These are phyloP conservation scores for Glomus cerebriforme DNA, from an alignment of 192 early-diverging fungal genomes.

Conservation along the genomic window DNA sequence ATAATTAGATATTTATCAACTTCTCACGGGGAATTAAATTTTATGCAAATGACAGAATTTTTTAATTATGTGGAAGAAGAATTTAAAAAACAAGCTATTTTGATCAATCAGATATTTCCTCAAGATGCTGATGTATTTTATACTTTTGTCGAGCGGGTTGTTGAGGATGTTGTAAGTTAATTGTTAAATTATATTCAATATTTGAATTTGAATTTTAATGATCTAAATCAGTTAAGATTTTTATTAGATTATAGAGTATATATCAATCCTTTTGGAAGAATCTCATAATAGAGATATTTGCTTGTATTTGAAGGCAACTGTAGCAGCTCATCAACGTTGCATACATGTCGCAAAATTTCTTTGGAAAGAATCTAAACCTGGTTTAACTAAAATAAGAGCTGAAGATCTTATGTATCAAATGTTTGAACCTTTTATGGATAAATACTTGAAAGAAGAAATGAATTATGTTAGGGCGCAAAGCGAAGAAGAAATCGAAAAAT, in stretches of 20 bases:
- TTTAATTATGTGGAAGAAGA: constrained; percentile 68
- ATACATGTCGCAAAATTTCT: constrained; percentile 56
- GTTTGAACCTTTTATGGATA: constrained; percentile 65
- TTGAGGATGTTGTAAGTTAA: constrained; percentile 70
- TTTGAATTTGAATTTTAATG: background rate
- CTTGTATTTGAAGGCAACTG: constrained; percentile 71
- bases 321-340: constrained; percentile 59
- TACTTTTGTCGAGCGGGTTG: constrained; percentile 72
- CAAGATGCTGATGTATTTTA: constrained; percentile 70
- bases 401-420: constrained; percentile 58
- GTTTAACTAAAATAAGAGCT: constrained; percentile 52
- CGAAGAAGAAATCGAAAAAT: constrained; percentile 64
- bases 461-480: constrained; percentile 59
- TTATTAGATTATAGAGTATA: constrained; percentile 69
- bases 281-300: constrained; percentile 61
- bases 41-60: constrained; percentile 55
- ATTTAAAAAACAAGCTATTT: constrained; percentile 61
- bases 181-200: background rate
- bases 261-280: constrained; percentile 60
- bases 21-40: constrained; percentile 1
- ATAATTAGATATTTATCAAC: background rate
- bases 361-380: constrained; percentile 44
- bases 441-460: constrained; percentile 69
- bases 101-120: constrained; percentile 71
- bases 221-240: background rate